These are phyloP conservation scores for Schizochytrium sp. DNA, from an alignment of 108 stramenopile genomes.

Conservation along the genomic window DNA sequence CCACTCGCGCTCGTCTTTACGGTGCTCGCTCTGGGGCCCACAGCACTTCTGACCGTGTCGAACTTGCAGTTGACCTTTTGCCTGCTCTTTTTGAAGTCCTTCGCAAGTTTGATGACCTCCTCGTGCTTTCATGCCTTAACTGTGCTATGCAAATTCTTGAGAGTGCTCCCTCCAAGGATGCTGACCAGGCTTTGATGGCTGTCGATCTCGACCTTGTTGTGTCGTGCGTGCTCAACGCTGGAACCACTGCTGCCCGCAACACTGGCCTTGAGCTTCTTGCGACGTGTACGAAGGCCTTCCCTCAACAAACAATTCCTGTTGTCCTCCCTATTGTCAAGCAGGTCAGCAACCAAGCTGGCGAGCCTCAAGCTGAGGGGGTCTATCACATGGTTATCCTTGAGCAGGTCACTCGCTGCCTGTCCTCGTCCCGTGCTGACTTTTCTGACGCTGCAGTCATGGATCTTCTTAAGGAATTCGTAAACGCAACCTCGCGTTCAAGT, in stretches of 20 bases:
- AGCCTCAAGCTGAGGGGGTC: not conserved
- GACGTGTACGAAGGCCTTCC: constrained; percentile 36
- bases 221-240: constrained; percentile 13
- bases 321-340: constrained; percentile 14
- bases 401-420: constrained; percentile 53
- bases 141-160: constrained; percentile 30
- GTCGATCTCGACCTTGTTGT: constrained; percentile 33
- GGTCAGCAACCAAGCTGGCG: not conserved
- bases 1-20: constrained; percentile 21
- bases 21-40: not conserved
- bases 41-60: not conserved
- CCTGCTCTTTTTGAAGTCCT: constrained; percentile 36
- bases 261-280: constrained; percentile 26
- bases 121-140: constrained; percentile 15
- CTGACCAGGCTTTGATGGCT: constrained; percentile 7
- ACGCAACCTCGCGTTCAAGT: not conserved
- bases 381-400: constrained; percentile 43
- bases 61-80: not conserved
- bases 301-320: not conserved
- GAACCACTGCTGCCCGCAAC: not conserved
- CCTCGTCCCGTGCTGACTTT: not conserved
- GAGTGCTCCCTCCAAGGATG: not conserved
- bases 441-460: not conserved
- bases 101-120: not conserved
- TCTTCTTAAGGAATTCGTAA: constrained; percentile 7